Base-by-base conservation (phyloP, 805 yeast genomes). In the Saccharomyces mikatae region DNA sequence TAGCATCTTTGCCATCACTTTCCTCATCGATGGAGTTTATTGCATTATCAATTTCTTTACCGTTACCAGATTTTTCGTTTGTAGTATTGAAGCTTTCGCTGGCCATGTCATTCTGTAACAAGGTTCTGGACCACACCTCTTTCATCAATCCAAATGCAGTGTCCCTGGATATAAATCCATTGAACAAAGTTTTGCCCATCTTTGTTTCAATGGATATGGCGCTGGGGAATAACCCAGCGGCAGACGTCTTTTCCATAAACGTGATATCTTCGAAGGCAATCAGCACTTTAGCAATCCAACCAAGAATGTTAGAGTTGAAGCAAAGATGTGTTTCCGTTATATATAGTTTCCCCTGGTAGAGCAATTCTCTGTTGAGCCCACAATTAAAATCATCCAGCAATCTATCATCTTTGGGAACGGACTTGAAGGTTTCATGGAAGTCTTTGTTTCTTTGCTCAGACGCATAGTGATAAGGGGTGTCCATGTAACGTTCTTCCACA, bases 151-250 rank as follows among this genome's bases (percentile, higher is more conserved):
- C 86, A 60, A 80, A 80, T 0, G 96, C 85, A 6, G 83, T 69
- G 67, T 92, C 97, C 56, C 98, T 79, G 1, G 94, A 82, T 4
- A 89, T 74, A 64, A 92, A 89, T 56, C 95, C 88, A 9, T 96
- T 97, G 76, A 92, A 92, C 21, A 82, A 82, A 64, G 88, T 87
- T 57, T 80, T 81, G 77, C 78, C 70, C 76, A 78, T 66, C 47
- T 71, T 75, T 0, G 94, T 86, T 62, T 83, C 85, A 26, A 89
- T 76, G 6, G 80, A 73, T 36, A 92, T 89, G 1, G 96, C 97
- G 67, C 92, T 92, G 24, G 96, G 96, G 64, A 92, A 89, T 26
- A 92, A 74, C 0, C 95, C 96, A 5, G 89, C 97, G 0, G 97
- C 89, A 17, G 84, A 79, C 53, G 86, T 86, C 69, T 89, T 88